These are phyloP conservation scores for Aphanomyces astaci DNA, from an alignment of 352 stramenopile species.

Conservation along the genomic window DNA sequence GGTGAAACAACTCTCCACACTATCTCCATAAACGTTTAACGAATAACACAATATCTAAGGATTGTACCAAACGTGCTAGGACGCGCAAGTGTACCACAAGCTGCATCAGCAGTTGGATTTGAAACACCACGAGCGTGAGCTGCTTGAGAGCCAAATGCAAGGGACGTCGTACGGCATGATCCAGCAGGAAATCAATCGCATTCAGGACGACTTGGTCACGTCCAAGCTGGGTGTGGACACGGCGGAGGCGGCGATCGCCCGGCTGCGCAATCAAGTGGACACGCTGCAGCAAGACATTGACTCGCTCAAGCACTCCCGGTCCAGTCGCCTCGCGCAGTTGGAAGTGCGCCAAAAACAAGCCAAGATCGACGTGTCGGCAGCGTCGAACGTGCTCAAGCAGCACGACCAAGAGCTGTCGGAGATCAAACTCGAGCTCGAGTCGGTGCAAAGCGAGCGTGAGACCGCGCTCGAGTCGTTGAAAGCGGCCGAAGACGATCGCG, in stretches of 20 bases:
- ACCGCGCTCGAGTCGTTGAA: conserved; percentile 14
- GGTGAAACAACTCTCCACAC: too few relatives aligned
- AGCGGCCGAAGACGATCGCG: conserved; percentile 21
- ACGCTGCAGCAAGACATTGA: conserved; percentile 71
- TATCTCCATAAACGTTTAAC: too few relatives aligned
- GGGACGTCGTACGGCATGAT: conserved; percentile 72
- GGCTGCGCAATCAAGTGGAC: conserved; percentile 68
- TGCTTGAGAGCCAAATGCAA: conserved; percentile 75
- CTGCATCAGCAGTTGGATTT: conserved; percentile 72
- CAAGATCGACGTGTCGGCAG: conserved; percentile 68
- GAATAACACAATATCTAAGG: too few relatives aligned
- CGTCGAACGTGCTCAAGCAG: conserved; percentile 47
- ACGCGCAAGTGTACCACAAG: conserved; percentile 62
- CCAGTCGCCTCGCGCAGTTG: conserved; percentile 71
- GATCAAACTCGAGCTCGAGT: conserved; percentile 48
- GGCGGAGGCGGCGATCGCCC: conserved; percentile 60
- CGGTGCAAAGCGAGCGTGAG: conserved; percentile 49
- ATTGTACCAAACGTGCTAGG: conserved; percentile 34
- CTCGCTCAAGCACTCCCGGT: conserved; percentile 69
- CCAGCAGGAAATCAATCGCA: conserved; percentile 55
- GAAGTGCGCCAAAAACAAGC: conserved; percentile 64
- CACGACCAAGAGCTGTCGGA: conserved; percentile 66
- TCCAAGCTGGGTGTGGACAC: conserved; percentile 50
- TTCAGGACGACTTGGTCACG: conserved; percentile 64
- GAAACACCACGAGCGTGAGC: conserved; percentile 69